Evolutionary conservation across 495 filamentous ascomycete species (phyloP).

Genomic region (Immersiella caudata): DNA sequence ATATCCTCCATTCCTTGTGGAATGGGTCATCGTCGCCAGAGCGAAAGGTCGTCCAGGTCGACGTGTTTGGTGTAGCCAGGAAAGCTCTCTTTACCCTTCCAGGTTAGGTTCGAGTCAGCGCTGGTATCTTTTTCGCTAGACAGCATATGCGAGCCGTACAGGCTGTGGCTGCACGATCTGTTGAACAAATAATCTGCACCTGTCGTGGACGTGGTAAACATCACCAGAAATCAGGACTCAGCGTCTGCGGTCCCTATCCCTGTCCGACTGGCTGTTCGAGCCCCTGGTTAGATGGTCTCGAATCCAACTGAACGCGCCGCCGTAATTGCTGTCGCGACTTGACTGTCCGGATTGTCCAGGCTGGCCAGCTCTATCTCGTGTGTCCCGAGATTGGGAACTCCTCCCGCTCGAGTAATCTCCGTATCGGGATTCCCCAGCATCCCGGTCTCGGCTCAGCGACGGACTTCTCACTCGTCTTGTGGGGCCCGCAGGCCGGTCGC

Average conservation of each 20-base stretch:
- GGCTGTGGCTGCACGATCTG: too few relatives aligned
- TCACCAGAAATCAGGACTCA: conserved; percentile 11
- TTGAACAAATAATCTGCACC: not conserved
- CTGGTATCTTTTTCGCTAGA: not conserved
- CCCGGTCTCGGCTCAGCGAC: conserved; percentile 2
- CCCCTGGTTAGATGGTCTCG: conserved; percentile 30
- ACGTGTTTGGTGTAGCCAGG: not conserved
- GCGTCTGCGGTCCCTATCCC: conserved; percentile 21
- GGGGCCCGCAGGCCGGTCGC: not conserved
- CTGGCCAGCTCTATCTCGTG: conserved; percentile 7
- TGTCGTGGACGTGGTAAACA: not conserved
- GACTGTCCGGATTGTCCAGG: not conserved
- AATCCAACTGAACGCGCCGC: conserved; percentile 28
- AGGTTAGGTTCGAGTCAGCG: too few relatives aligned
- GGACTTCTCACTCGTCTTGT: conserved; percentile 23
- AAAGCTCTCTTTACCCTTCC: too few relatives aligned
- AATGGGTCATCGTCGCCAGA: not conserved
- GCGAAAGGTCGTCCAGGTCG: not conserved
- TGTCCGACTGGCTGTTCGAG: conserved; percentile 17
- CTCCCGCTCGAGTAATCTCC: not conserved
- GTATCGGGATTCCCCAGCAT: not conserved
- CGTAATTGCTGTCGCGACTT: not conserved
- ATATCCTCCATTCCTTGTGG: not conserved
- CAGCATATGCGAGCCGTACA: too few relatives aligned
- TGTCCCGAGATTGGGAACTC: conserved; percentile 4